These are phyloP conservation scores for Nephelium lappaceum DNA, from an alignment of 345 rosid genomes.

Conservation along the genomic window DNA sequence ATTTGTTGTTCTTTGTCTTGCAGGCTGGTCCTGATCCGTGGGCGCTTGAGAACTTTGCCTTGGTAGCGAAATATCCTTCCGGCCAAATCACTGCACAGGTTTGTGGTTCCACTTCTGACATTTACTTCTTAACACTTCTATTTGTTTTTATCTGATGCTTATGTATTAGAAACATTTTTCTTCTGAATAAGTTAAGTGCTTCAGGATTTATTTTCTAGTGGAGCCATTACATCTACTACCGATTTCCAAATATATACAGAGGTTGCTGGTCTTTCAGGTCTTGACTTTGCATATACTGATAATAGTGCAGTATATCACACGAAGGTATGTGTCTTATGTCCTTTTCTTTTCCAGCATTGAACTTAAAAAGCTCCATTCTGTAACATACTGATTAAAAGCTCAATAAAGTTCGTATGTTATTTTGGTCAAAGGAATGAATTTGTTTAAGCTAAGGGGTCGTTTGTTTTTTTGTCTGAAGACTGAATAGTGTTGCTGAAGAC, in stretches of 20 bases:
- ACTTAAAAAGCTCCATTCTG: slow-evolving; percentile 9
- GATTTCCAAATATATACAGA: slow-evolving; percentile 96
- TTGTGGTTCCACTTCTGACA: slow-evolving; percentile 18
- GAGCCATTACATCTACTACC: slow-evolving; percentile 77
- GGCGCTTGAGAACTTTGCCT: slow-evolving; percentile 88
- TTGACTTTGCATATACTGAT: slow-evolving; percentile 91
- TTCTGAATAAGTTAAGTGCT: slow-evolving; percentile 30
- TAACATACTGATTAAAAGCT: not conserved
- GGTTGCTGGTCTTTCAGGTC: slow-evolving; percentile 91
- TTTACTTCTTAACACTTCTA: not conserved
- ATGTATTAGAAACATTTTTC: slow-evolving; percentile 12
- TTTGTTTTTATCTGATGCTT: slow-evolving; percentile 15
- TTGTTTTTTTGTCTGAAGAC: too few species aligned
- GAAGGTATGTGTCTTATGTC: slow-evolving; percentile 51
- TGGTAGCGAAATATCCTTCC: slow-evolving; percentile 83
- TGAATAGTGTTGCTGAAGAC: too few species aligned
- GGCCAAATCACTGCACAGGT: slow-evolving; percentile 82
- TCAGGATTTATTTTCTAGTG: slow-evolving; percentile 88
- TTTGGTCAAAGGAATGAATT: slow-evolving; percentile 2
- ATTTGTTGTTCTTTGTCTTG: slow-evolving; percentile 21
- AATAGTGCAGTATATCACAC: slow-evolving; percentile 92
- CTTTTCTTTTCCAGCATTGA: slow-evolving; percentile 9
- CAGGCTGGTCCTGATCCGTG: slow-evolving; percentile 94
- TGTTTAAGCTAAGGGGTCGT: slow-evolving; percentile 5
- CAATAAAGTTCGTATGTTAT: slow-evolving; percentile 10